Conservation (phyloP, 225 moss, liverwort and hornwort species). For the Straminergon stramineum region DNA sequence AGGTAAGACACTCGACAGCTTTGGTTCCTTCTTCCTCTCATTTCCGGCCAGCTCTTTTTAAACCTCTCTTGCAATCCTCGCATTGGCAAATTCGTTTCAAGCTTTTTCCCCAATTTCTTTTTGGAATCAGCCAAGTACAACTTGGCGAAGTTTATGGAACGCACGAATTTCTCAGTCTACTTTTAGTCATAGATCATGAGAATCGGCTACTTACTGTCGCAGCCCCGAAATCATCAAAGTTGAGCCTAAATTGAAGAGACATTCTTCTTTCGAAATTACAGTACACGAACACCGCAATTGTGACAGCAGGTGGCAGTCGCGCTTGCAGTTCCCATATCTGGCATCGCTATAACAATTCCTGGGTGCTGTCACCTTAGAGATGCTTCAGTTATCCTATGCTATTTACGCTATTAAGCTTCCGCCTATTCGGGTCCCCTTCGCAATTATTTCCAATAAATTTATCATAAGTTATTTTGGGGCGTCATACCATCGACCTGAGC, state of each 20-base stretch:
- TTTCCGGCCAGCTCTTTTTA: neutral
- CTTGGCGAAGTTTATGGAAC: neutral
- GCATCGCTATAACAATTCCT: neutral
- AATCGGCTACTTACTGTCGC: neutral
- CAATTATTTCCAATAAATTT: neutral
- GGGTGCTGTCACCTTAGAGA: neutral
- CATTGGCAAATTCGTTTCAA: neutral
- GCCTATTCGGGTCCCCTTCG: neutral
- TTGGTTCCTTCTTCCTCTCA: neutral
- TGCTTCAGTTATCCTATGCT: neutral
- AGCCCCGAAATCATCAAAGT: neutral
- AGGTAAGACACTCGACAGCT: constrained; percentile 33
- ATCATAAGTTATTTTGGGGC: neutral
- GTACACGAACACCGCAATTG: neutral
- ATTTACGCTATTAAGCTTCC: neutral
- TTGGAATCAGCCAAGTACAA: neutral
- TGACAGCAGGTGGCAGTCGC: neutral
- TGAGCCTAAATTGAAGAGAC: neutral
- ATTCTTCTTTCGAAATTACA: neutral
- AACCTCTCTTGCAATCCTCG: neutral
- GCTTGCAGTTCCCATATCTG: neutral
- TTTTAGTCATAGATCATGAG: neutral
- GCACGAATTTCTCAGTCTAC: neutral
- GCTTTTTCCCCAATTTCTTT: neutral
- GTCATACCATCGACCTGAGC: neutral